phyloP scores from a whole-genome alignment of 352 stramenopile species.

The Blastocystis sp. region DNA sequence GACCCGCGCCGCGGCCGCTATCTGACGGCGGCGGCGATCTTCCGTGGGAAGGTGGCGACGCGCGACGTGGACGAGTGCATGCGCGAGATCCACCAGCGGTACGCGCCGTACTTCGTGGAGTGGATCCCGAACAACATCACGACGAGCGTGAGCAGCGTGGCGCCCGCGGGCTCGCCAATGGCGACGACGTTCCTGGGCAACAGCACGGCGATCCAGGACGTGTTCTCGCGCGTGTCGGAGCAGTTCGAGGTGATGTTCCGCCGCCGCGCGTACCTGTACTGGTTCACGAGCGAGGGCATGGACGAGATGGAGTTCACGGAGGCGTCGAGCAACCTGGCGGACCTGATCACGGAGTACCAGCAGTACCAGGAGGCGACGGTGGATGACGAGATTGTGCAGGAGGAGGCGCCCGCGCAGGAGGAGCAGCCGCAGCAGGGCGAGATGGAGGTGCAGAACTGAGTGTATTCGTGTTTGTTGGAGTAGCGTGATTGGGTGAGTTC shows the following conservation, averaged over 20 bases:
- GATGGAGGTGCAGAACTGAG: background rate
- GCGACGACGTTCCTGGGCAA: slow-evolving; percentile 97
- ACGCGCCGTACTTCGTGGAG: slow-evolving; percentile 91
- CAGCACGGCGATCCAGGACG: slow-evolving; percentile 97
- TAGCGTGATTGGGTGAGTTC: background rate
- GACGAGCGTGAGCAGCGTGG: slow-evolving; percentile 78
- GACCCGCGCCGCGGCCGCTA: slow-evolving; percentile 97
- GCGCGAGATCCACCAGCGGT: slow-evolving; percentile 86
- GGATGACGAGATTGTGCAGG: slow-evolving; percentile 72
- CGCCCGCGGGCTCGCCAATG: slow-evolving; percentile 95
- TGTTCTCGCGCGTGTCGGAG: slow-evolving; percentile 98
- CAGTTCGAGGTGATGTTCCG: slow-evolving; percentile 99
- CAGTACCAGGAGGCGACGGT: slow-evolving; percentile 78
- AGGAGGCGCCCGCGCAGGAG: background rate
- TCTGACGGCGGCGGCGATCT: slow-evolving; percentile 97
- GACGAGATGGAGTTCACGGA: slow-evolving; percentile 99
- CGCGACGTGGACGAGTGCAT: slow-evolving; percentile 99
- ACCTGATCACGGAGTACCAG: slow-evolving; percentile 99
- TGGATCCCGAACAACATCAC: slow-evolving; percentile 99
- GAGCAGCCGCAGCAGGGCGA: background rate
- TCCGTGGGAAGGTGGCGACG: slow-evolving; percentile 96
- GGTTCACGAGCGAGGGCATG: slow-evolving; percentile 97
- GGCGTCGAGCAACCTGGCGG: slow-evolving; percentile 99
- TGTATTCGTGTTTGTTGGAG: slow-evolving; percentile 20
- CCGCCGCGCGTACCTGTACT: slow-evolving; percentile 80